phyloP scores from a whole-genome alignment of 345 rosid species.

The Capsella bursapastoris region DNA sequence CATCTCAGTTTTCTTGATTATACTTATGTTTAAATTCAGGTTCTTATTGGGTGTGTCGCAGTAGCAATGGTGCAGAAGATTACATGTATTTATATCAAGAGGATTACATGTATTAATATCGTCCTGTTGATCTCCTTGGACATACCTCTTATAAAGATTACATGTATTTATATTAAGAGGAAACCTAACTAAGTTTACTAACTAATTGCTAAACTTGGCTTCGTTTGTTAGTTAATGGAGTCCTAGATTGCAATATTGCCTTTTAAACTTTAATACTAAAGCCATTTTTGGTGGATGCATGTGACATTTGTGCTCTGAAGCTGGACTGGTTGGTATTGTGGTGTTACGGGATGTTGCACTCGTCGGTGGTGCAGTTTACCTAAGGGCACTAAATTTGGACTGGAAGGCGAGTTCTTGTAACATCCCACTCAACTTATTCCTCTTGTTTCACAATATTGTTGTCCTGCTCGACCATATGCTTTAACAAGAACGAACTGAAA shows the following conservation, averaged over 20 bases:
- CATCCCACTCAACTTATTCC: background rate
- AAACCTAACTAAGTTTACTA: background rate
- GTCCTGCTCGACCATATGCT: background rate
- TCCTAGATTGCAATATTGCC: slow-evolving; percentile 1
- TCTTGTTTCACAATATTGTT: background rate
- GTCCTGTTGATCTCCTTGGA: slow-evolving; percentile 7
- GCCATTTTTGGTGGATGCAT: slow-evolving; percentile 26
- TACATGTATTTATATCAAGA: too few relatives aligned
- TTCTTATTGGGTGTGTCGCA: slow-evolving; percentile 89
- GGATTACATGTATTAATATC: background rate
- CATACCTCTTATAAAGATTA: background rate
- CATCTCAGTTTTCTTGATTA: slow-evolving; percentile 12
- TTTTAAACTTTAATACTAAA: background rate
- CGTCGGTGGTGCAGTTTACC: slow-evolving; percentile 80
- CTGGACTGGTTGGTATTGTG: slow-evolving; percentile 84
- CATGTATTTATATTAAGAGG: background rate
- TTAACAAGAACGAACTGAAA: background rate
- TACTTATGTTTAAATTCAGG: slow-evolving; percentile 49
- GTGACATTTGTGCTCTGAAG: slow-evolving; percentile 46
- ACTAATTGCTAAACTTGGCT: slow-evolving; percentile 14
- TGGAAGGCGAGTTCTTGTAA: slow-evolving; percentile 64
- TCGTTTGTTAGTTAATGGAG: background rate
- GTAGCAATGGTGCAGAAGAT: slow-evolving; percentile 74
- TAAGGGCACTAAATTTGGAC: slow-evolving; percentile 69
- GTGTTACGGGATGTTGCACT: slow-evolving; percentile 75